phyloP scores from a whole-genome alignment of 805 yeast genomes.

The Saccharomycopsis javanensis region DNA sequence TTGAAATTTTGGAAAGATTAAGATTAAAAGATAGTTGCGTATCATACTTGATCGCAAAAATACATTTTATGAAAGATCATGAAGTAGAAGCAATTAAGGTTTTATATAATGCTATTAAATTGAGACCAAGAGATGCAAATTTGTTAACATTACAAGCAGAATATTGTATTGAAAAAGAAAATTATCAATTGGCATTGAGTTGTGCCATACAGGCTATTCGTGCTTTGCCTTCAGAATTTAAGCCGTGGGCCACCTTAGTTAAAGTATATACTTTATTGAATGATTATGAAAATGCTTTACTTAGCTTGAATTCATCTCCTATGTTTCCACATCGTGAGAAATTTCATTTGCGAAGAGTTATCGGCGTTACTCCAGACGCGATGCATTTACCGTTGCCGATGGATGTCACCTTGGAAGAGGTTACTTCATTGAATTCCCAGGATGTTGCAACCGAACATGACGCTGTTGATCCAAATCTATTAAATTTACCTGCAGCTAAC shows the following conservation, averaged over 20 bases:
- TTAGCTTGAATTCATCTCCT: slow-evolving; percentile 72
- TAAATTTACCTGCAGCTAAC: slow-evolving; percentile 59
- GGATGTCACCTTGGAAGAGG: slow-evolving; percentile 64
- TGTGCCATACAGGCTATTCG: slow-evolving; percentile 57
- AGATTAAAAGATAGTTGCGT: slow-evolving; percentile 47
- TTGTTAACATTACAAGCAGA: slow-evolving; percentile 48
- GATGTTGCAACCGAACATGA: slow-evolving; percentile 60
- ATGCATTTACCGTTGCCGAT: slow-evolving; percentile 69
- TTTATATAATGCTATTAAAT: slow-evolving; percentile 40
- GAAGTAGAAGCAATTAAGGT: slow-evolving; percentile 49
- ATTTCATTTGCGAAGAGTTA: slow-evolving; percentile 50
- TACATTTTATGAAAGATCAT: slow-evolving; percentile 43
- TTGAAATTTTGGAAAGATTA: slow-evolving; percentile 48
- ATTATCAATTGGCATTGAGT: slow-evolving; percentile 47
- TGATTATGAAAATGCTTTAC: slow-evolving; percentile 61
- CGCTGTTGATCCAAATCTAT: slow-evolving; percentile 50
- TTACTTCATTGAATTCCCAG: slow-evolving; percentile 53
- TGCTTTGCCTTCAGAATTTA: slow-evolving; percentile 65
- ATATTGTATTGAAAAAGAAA: slow-evolving; percentile 43
- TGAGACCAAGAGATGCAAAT: slow-evolving; percentile 45
- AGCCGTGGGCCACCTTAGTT: slow-evolving; percentile 63
- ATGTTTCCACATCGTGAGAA: slow-evolving; percentile 69
- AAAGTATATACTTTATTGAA: slow-evolving; percentile 51
- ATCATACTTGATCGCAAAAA: slow-evolving; percentile 43
- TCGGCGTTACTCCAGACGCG: slow-evolving; percentile 40